Percentiles rank a stretch among this genome's conserved stretches.
Evolutionary conservation across 2,329 filamentous ascomycete species (phyloP).

Genomic region (Huntiella savannae): DNA sequence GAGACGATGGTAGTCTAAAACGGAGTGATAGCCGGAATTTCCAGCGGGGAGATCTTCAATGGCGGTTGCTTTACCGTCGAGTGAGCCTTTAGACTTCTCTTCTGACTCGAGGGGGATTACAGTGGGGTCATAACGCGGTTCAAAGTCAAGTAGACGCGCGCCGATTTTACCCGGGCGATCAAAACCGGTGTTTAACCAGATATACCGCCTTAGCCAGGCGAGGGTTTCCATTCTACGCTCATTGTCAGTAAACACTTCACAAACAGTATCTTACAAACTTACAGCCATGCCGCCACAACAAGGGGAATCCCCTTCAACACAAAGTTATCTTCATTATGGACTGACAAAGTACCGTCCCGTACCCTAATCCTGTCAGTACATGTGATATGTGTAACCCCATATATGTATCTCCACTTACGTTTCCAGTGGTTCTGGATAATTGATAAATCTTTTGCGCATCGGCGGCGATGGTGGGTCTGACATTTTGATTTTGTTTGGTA

Average conservation of each 20-base stretch:
- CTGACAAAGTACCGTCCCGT: not conserved
- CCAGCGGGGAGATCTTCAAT: constrained; percentile 3
- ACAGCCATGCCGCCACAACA: constrained; percentile 35
- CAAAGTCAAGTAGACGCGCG: constrained; percentile 30
- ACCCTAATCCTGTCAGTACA: not conserved
- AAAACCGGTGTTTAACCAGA: constrained; percentile 49
- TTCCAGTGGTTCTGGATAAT: constrained; percentile 20
- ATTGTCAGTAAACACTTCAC: not conserved
- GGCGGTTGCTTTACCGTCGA: not conserved
- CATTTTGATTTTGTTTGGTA: not conserved
- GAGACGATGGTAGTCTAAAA: constrained; percentile 25
- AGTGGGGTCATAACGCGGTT: constrained; percentile 28
- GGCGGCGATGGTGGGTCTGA: constrained; percentile 1
- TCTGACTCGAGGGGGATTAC: constrained; percentile 25
- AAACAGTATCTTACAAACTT: constrained; percentile 12
- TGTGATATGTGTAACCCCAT: not conserved
- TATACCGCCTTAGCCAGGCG: constrained; percentile 30
- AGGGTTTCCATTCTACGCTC: constrained; percentile 32
- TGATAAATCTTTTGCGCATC: constrained; percentile 16
- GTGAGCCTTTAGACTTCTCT: constrained; percentile 1
- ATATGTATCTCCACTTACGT: constrained; percentile 16
- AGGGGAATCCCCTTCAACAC: constrained; percentile 36
- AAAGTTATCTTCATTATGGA: constrained; percentile 24
- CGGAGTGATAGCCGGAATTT: constrained; percentile 18
- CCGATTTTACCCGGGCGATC: constrained; percentile 33